phyloP scores from a whole-genome alignment of 2,329 filamentous ascomycete genomes.

The Nannizzia gypsea region DNA sequence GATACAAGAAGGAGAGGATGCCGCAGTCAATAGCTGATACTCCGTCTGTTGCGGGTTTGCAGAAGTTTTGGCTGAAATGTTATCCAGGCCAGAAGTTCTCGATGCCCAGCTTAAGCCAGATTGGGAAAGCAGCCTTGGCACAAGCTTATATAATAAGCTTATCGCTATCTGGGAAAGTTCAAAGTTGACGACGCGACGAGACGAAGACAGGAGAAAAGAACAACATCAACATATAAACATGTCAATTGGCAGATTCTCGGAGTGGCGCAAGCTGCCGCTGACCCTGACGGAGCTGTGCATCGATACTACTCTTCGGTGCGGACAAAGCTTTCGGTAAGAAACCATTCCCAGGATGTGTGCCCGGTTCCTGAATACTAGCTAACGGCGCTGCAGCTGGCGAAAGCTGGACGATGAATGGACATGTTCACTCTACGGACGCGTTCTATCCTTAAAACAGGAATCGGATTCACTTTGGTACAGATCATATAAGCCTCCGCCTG shows the following conservation, averaged over 20 bases:
- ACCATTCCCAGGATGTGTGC: background rate
- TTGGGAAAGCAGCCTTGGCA: background rate
- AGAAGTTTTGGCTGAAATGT: background rate
- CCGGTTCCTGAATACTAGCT: background rate
- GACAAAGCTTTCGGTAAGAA: constrained; percentile 69
- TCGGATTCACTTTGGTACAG: constrained; percentile 66
- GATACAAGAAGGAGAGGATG: too few species aligned
- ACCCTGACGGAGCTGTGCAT: constrained; percentile 79
- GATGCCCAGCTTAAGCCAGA: background rate
- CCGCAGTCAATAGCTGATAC: background rate
- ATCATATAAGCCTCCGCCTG: constrained; percentile 44
- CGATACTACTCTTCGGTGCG: constrained; percentile 85
- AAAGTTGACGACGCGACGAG: background rate
- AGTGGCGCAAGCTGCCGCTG: constrained; percentile 81
- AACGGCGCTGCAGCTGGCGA: constrained; percentile 54
- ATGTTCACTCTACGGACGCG: constrained; percentile 72
- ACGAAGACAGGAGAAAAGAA: background rate
- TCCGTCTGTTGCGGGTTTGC: background rate
- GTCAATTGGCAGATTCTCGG: constrained; percentile 44
- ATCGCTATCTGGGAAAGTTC: background rate
- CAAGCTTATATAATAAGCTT: background rate
- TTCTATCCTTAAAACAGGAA: constrained; percentile 78
- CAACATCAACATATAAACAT: constrained; percentile 16
- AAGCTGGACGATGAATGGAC: constrained; percentile 80
- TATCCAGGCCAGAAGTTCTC: background rate